Evolutionary conservation across 345 rosid genomes (phyloP), one percentile per base, ranked within the genome.

Genomic region (Abelmoschus esculentus): DNA sequence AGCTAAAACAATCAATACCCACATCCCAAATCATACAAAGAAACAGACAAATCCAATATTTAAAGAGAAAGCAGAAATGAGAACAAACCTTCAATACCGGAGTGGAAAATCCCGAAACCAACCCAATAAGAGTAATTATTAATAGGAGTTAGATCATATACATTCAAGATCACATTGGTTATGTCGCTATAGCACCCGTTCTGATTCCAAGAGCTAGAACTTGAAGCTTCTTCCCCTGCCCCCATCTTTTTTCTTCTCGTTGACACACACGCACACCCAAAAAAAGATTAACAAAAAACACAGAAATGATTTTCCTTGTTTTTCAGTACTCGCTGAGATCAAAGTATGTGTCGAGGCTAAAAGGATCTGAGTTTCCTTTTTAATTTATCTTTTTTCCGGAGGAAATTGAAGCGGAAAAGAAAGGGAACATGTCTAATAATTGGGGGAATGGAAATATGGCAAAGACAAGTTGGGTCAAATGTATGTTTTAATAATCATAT

Each of bases 31-130:
- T 60, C 38, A 1, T 18, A 44, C 53, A 38, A 3, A 47, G 17
- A n/a, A 49, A 19, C 31, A 15, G 19, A 50, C 13, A 34, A 7
- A 36, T 36, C 34, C 46, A 56, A 11, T 6, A 17, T 17, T 0
- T 34, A 29, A 31, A 54, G 36, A 5, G 2, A 44, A 31, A 18
- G 47, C 1, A 22, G 58, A 44, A 4, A 31, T 0, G n/a, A 19
- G 0, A 29, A 50, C 56, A 11, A 47, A 91, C 98, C 97, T 91
- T 93, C 85, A 80, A 93, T 79, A 75, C 95, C 98, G 18, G 98
- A 91, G 85, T 91, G 98, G 73, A 85, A 93, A 22, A 93, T 86
- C 34, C 98, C 98, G 28, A 91, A 84, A 56, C 98, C 97, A 69
- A 91, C 74, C 97, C 96, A 93, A 75, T 79, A 81, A 66, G 86